Evolutionary conservation across 2,329 filamentous ascomycete genomes (phyloP).

Genomic region (Xylaria arbuscula): DNA sequence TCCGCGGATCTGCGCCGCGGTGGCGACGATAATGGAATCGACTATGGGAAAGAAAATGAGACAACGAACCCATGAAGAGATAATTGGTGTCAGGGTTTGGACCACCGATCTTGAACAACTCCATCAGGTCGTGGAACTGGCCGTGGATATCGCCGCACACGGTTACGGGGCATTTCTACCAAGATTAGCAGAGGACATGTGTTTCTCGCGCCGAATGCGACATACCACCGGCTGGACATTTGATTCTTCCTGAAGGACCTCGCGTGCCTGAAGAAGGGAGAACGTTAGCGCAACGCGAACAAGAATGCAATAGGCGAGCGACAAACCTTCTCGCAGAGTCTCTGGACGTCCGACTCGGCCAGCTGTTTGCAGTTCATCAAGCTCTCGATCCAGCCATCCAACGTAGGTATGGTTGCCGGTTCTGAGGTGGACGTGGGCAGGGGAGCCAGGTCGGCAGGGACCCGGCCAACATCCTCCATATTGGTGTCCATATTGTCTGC

Average conservation of each 20-base stretch:
- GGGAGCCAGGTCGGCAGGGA: conserved; percentile 81
- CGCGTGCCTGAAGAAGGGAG: conserved; percentile 74
- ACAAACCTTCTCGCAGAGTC: conserved; percentile 93
- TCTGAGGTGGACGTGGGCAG: conserved; percentile 72
- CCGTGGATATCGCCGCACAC: conserved; percentile 99
- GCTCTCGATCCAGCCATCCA: conserved; percentile 98
- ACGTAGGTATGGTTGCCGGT: conserved; percentile 87
- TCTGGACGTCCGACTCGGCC: conserved; percentile 91
- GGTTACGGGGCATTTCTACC: conserved; percentile 95
- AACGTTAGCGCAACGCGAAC: conserved; percentile 48
- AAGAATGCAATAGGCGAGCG: neutral
- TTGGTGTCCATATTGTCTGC: conserved; percentile 85
- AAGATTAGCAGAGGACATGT: conserved; percentile 23
- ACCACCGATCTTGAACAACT: conserved; percentile 98
- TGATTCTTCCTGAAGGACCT: conserved; percentile 96
- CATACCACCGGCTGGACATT: conserved; percentile 98
- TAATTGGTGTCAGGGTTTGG: conserved; percentile 99
- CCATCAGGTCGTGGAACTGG: conserved; percentile 99
- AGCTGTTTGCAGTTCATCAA: conserved; percentile 99
- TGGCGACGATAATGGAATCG: neutral
- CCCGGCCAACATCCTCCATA: conserved; percentile 97
- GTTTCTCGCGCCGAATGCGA: conserved; percentile 40
- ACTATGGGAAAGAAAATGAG: conserved; percentile 1
- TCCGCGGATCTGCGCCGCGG: neutral
- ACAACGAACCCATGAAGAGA: conserved; percentile 89